These are phyloP conservation scores for Viola pubescens DNA, from an alignment of 441 rosid genomes.

Conservation along the genomic window DNA sequence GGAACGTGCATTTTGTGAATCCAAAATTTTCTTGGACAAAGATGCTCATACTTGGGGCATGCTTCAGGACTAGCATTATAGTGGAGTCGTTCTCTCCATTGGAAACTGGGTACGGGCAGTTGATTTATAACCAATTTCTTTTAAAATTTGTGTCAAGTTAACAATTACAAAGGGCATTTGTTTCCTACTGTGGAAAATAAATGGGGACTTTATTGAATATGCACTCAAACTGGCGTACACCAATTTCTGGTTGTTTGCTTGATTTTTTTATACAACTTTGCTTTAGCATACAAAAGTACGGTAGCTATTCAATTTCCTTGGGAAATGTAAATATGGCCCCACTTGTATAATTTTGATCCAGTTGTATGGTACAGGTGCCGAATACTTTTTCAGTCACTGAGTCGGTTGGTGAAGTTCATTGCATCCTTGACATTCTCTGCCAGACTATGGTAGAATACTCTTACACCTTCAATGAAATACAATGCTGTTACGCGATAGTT, in stretches of 20 bases:
- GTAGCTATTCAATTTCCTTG: constrained; percentile 11
- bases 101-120: constrained; percentile 49
- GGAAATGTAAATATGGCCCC: constrained; percentile 12
- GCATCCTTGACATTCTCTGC: constrained; percentile 66
- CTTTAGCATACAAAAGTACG: not conserved
- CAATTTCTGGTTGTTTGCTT: not conserved
- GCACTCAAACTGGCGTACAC: not conserved
- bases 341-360: constrained; percentile 12
- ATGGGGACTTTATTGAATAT: constrained; percentile 1
- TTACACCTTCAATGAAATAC: constrained; percentile 2
- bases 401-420: constrained; percentile 56
- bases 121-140: constrained; percentile 6
- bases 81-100: constrained; percentile 72
- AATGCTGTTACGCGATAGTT: constrained; percentile 1
- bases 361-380: constrained; percentile 52
- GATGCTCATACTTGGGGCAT: constrained; percentile 70
- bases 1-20: constrained; percentile 77
- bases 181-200: constrained; percentile 10
- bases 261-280: not conserved
- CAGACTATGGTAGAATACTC: constrained; percentile 60
- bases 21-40: constrained; percentile 66
- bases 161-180: not conserved
- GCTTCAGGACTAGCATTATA: constrained; percentile 65
- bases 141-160: constrained; percentile 1
- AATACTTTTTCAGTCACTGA: constrained; percentile 33